Percentiles rank a stretch among this genome's conserved stretches.
Evolutionary conservation across 2,329 filamentous ascomycete genomes (phyloP).

Genomic region (Emmonsia crescens): DNA sequence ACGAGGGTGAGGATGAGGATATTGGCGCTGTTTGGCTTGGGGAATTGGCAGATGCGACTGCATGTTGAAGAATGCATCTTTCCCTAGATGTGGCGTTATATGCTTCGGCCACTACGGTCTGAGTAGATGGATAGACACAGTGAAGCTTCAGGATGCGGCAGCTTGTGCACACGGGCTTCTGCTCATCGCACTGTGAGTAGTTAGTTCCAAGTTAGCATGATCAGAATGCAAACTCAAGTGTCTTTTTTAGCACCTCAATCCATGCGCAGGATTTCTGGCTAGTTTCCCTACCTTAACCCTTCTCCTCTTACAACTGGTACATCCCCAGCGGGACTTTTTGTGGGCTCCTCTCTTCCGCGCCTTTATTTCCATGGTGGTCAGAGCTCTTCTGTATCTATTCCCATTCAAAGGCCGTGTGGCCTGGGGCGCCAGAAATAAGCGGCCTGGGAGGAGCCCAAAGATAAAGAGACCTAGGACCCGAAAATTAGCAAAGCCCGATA

Average conservation of each 20-base stretch:
- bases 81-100: neutral
- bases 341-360: neutral
- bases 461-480: too few species aligned
- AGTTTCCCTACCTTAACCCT: neutral
- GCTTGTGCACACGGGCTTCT: conserved; percentile 7
- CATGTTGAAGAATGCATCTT: neutral
- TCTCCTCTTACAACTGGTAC: neutral
- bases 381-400: neutral
- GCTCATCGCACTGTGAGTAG: conserved; percentile 5
- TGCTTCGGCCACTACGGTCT: neutral
- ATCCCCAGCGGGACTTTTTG: conserved; percentile 2
- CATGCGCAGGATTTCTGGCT: neutral
- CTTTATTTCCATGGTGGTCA: neutral
- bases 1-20: neutral
- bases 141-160: conserved; percentile 6
- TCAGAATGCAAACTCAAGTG: neutral
- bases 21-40: neutral
- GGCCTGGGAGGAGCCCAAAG: too few species aligned
- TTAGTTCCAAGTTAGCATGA: neutral
- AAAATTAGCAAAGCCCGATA: neutral
- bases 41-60: neutral
- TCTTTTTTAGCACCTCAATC: neutral
- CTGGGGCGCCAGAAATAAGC: neutral
- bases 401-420: neutral
- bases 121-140: neutral